Evolutionary conservation across 306 rosid genomes (phyloP), one percentile per base, ranked within the genome.

Genomic region (Arachis stenosperma): DNA sequence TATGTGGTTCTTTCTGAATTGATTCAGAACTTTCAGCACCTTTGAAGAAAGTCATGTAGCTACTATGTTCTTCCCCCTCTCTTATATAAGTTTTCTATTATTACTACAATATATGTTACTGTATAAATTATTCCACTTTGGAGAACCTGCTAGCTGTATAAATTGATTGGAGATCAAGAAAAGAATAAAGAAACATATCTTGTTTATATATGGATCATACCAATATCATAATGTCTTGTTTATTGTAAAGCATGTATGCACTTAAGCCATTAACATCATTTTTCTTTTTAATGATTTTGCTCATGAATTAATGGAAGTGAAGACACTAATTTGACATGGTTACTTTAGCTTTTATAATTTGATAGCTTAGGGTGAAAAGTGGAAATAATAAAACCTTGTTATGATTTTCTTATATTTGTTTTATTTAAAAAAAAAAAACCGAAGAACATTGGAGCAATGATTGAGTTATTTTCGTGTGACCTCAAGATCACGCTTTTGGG

Each of bases 1-100:
- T 81, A 53, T 81, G 87, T 89, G 36, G 61, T 89, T 77, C 73
- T 86, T 39, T 87, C 91, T 6, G 85, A 89, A 79, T 50, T 89
- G 67, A 58, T 87, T 60, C 81, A 88, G 71, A 89, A 81, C 67
- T 74, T 91, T 50, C 79, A 85, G 70, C 88, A 81, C 76, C 68
- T 82, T 14, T 81, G 42, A 87, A 56, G 27, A 40, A 40, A 9
- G 11, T 22, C 37, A 61, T 11, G 2, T 27, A 41, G n/a, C 70
- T 44, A 50, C 70, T 44, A 50, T n/a, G 37, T 78, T 57, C 39
- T 52, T 71, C 53, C 61, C 62, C 71, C 51, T 46, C 53, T 65
- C 51, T 46, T 42, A 8, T 42, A 54, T 54, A 12, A 17, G 36
- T 65, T 70, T 54, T 17, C 57, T n/a, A 52, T 52, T 56, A 41